Evolutionary conservation across 2,329 filamentous ascomycete genomes (phyloP), one percentile per base, ranked within the genome.

Genomic region (Epichloe uncinata): DNA sequence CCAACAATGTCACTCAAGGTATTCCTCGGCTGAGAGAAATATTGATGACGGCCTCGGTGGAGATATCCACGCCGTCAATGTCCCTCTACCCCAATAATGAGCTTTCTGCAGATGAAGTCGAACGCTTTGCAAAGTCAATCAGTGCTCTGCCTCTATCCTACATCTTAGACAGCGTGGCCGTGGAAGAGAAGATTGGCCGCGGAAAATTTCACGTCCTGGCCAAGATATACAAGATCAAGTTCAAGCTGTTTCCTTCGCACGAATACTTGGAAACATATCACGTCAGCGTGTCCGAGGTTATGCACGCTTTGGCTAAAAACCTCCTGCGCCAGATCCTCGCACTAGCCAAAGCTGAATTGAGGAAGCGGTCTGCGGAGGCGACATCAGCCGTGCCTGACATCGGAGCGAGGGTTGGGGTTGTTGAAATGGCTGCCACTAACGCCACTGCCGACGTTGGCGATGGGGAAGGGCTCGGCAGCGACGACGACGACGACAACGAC

Each of bases 1-100:
- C 93, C 33, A 97, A 96, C 75, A 98, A 98, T 77, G 94, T 98
- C 63, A 98, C 93, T 0, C 79, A 96, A 18, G 93, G 93, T 87
- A 97, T 98, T 63, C 93, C 93, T 52, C 88, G 93, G 70, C 77
- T 98, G 20, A 79, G 93, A 71, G 93, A 98, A 77, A 96, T 98
- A 60, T 79, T 98, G 56, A 98, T 98, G 93, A 97, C 93, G 45
- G 93, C 93, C 26, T 93, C 87, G 63, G 79, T 82, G 47, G 79
- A 84, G 43, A 96, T 97, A 54, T 86, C 88, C 38, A 98, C 93
- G 0, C 93, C 93, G 2, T 80, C 82, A 5, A 95, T 95, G 88
- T 93, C 87, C 1, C 73, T 97, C 16, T 77, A 85, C 43, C 74
- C 94, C 33, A 85, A 85, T 58, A 73, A 82, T 20, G 85, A 89